Conservation (phyloP, 2,329 filamentous ascomycete genomes). For the Fusarium newnesense region DNA sequence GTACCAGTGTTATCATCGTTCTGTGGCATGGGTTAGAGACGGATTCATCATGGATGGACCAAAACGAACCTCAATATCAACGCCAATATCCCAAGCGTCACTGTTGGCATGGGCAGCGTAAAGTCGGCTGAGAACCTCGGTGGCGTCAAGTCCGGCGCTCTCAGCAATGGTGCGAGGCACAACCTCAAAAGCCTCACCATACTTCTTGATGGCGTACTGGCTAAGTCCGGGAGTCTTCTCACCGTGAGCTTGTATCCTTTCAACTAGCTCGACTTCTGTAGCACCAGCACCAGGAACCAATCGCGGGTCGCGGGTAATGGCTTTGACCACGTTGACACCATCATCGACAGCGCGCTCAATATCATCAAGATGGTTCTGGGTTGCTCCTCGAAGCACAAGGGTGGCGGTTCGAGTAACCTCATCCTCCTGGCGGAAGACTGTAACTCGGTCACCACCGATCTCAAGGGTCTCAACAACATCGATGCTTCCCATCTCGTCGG, state of each 20-base stretch:
- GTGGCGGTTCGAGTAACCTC: slow-evolving; percentile 93
- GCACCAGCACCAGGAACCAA: slow-evolving; percentile 95
- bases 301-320: slow-evolving; percentile 91
- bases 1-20: slow-evolving; percentile 83
- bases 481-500: slow-evolving; percentile 97
- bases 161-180: slow-evolving; percentile 94
- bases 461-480: slow-evolving; percentile 97
- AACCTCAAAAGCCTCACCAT: slow-evolving; percentile 96
- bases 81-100: slow-evolving; percentile 88
- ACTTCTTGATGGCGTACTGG: slow-evolving; percentile 98
- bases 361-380: slow-evolving; percentile 97
- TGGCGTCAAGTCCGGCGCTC: slow-evolving; percentile 94
- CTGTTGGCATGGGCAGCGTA: slow-evolving; percentile 94
- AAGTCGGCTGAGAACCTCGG: slow-evolving; percentile 91
- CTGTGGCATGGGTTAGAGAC: slow-evolving; percentile 50
- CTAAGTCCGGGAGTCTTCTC: slow-evolving; percentile 93
- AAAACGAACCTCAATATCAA: slow-evolving; percentile 81
- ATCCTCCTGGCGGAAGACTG: slow-evolving; percentile 96
- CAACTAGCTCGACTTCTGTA: slow-evolving; percentile 91
- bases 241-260: slow-evolving; percentile 88
- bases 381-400: slow-evolving; percentile 92
- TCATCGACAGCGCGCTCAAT: slow-evolving; percentile 97
- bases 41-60: neutral
- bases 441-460: slow-evolving; percentile 97
- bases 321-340: slow-evolving; percentile 98